Evolutionary conservation across 768 basidiomycete species (phyloP).

Genomic region (Pulveroboletus frians): DNA sequence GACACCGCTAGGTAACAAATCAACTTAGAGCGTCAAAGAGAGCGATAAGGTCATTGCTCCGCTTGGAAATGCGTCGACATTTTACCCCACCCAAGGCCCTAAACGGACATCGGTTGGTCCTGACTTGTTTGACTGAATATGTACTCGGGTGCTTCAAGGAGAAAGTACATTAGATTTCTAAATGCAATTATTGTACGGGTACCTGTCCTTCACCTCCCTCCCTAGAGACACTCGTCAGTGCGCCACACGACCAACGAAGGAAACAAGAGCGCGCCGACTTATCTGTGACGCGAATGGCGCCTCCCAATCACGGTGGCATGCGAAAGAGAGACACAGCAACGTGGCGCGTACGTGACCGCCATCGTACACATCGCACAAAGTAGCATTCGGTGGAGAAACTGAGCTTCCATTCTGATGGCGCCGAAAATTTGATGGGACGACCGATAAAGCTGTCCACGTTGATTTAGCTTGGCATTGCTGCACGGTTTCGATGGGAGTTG

Average conservation of each 20-base stretch:
- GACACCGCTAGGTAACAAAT: background rate
- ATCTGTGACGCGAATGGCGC: conserved; percentile 18
- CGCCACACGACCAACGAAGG: conserved; percentile 9
- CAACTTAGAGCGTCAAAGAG: background rate
- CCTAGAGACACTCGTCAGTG: background rate
- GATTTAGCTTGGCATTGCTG: background rate
- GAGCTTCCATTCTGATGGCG: conserved; percentile 17
- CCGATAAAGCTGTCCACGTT: conserved; percentile 3
- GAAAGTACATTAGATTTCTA: background rate
- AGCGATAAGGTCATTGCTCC: background rate
- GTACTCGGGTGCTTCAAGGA: background rate
- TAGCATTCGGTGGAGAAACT: background rate
- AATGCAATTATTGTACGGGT: background rate
- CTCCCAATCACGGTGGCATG: background rate
- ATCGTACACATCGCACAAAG: background rate
- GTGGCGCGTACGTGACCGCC: conserved; percentile 9
- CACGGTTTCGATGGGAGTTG: background rate
- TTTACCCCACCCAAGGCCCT: conserved; percentile 2
- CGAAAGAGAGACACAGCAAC: conserved; percentile 9
- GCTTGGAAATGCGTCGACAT: background rate
- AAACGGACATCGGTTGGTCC: background rate
- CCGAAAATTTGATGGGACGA: background rate
- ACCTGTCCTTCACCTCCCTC: background rate
- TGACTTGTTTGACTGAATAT: background rate
- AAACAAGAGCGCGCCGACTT: conserved; percentile 20